Percentiles rank a stretch among this genome's conserved stretches.
phyloP scores from a whole-genome alignment of 2,329 filamentous ascomycete genomes.

The Talaromyces sp. region DNA sequence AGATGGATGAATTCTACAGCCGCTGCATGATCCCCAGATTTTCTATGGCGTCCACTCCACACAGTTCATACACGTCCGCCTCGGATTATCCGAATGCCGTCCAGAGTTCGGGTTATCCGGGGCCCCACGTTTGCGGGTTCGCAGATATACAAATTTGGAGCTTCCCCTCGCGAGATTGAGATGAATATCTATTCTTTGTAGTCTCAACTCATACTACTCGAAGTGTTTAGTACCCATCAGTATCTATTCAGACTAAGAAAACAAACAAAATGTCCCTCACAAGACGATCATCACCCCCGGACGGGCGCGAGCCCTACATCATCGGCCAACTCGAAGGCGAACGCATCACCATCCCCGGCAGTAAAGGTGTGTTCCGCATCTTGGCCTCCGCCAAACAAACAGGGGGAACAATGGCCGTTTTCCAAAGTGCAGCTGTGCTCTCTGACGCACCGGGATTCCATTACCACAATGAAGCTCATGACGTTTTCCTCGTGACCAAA shows the following conservation, averaged over 20 bases:
- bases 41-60: not conserved
- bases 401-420: slow-evolving; percentile 51
- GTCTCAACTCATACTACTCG: not conserved
- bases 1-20: not conserved
- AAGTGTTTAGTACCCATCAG: not conserved
- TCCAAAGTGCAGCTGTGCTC: slow-evolving; percentile 47
- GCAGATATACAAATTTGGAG: not conserved
- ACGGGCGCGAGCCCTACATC: slow-evolving; percentile 42
- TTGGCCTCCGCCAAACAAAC: slow-evolving; percentile 53
- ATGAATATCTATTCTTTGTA: not conserved
- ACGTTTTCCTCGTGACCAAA: slow-evolving; percentile 57
- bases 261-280: slow-evolving; percentile 14
- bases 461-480: slow-evolving; percentile 56
- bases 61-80: not conserved
- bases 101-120: not conserved
- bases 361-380: slow-evolving; percentile 52
- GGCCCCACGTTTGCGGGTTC: slow-evolving; percentile 1
- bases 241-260: not conserved
- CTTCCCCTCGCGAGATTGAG: not conserved
- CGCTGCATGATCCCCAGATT: not conserved
- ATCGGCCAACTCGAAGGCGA: slow-evolving; percentile 52
- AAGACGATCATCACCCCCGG: slow-evolving; percentile 35
- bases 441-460: slow-evolving; percentile 47
- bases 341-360: slow-evolving; percentile 51
- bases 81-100: not conserved